A percentile compares a stretch with the other conserved stretches of the same genome.
Evolutionary conservation across 305 asterid genomes (phyloP).

Genomic region (Fraxinus platypoda): DNA sequence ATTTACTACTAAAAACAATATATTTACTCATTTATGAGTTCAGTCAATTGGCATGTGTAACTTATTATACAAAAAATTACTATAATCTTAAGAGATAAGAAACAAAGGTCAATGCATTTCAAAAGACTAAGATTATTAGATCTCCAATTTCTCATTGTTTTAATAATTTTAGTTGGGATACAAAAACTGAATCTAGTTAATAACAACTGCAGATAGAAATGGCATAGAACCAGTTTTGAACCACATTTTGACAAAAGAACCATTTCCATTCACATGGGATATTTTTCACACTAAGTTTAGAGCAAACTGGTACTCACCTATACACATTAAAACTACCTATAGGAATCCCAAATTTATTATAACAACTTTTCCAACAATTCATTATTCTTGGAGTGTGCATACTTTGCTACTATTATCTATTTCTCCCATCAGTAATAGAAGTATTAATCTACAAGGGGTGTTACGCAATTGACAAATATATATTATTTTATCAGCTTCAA

Average conservation of each 20-base stretch:
- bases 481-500: conserved; percentile 2
- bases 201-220: neutral
- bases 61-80: neutral
- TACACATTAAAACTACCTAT: neutral
- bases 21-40: neutral
- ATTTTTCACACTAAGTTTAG: neutral
- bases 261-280: neutral
- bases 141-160: conserved; percentile 8
- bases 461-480: conserved; percentile 7
- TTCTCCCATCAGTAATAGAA: conserved; percentile 6
- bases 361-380: neutral
- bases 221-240: neutral
- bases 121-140: conserved; percentile 1
- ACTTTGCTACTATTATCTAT: neutral
- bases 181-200: conserved; percentile 5
- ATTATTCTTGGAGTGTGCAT: neutral
- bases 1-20: neutral
- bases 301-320: neutral
- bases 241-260: neutral
- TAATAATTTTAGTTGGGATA: neutral
- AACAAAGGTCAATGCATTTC: neutral
- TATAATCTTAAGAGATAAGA: neutral
- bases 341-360: neutral
- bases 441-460: neutral
- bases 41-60: neutral